phyloP scores from a whole-genome alignment of 345 rosid genomes.

The Eucalyptus rudis region DNA sequence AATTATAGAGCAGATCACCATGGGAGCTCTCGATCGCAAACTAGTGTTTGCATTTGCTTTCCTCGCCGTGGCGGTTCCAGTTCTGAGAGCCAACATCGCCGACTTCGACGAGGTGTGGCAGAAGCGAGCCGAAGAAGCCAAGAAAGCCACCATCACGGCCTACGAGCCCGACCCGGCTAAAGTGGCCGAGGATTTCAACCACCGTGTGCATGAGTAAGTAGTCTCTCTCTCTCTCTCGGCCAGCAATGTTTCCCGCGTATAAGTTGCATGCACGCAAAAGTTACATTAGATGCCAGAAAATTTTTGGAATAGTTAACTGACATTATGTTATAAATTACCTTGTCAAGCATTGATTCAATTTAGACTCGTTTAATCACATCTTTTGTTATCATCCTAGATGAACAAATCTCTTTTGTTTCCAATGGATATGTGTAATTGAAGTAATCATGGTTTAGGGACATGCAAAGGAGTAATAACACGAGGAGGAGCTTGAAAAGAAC shows the following conservation, averaged over 20 bases:
- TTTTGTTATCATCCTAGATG: not conserved
- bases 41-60: constrained; percentile 2
- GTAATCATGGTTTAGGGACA: not conserved
- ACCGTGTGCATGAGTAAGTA: constrained; percentile 1
- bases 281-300: not conserved
- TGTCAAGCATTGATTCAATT: not conserved
- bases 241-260: not conserved
- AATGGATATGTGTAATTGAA: not conserved
- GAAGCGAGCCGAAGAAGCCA: constrained; percentile 18
- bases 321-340: not conserved
- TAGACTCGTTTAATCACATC: not conserved
- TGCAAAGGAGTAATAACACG: constrained; percentile 12
- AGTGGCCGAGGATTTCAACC: constrained; percentile 6
- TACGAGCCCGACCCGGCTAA: constrained; percentile 7
- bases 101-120: constrained; percentile 24
- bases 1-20: not conserved
- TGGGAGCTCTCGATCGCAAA: not conserved
- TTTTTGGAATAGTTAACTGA: not conserved
- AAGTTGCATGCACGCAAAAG: not conserved
- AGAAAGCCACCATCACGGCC: constrained; percentile 6
- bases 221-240: not conserved
- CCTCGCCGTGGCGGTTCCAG: constrained; percentile 2
- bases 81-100: constrained; percentile 4
- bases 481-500: constrained; percentile 24
- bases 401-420: not conserved